phyloP scores from a whole-genome alignment of 2,329 filamentous ascomycete genomes.

The Botrytis byssoidea region DNA sequence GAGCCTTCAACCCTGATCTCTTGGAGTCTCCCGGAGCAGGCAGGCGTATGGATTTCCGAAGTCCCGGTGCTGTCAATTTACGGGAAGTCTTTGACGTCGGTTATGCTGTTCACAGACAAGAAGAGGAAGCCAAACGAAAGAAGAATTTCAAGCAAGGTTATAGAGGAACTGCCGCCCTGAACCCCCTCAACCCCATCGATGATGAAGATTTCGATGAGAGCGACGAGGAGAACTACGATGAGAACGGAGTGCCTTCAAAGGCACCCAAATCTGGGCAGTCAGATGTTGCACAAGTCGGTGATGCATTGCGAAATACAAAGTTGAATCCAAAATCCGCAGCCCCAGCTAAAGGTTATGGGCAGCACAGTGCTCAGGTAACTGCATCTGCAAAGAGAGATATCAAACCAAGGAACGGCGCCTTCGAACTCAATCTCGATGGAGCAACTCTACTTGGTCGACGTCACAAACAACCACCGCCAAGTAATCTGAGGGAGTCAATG shows the following conservation, averaged over 20 bases:
- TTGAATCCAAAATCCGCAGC: slow-evolving; percentile 65
- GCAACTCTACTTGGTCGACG: slow-evolving; percentile 81
- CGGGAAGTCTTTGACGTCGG: slow-evolving; percentile 97
- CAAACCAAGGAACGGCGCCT: slow-evolving; percentile 70
- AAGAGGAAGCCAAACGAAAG: slow-evolving; percentile 89
- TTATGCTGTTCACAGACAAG: slow-evolving; percentile 95
- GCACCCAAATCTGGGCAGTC: slow-evolving; percentile 63
- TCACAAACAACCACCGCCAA: slow-evolving; percentile 47
- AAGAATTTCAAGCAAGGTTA: slow-evolving; percentile 77
- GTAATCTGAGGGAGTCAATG: slow-evolving; percentile 34
- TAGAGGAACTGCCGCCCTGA: slow-evolving; percentile 62
- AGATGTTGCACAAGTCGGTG: slow-evolving; percentile 71
- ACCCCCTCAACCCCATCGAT: slow-evolving; percentile 62
- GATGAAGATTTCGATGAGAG: slow-evolving; percentile 66
- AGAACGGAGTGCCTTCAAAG: slow-evolving; percentile 56
- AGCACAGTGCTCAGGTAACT: slow-evolving; percentile 81
- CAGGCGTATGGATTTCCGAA: slow-evolving; percentile 86
- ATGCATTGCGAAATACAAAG: slow-evolving; percentile 81
- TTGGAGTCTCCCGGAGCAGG: slow-evolving; percentile 59
- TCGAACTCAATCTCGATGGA: slow-evolving; percentile 89
- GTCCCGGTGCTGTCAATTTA: slow-evolving; percentile 89
- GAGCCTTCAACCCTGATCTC: slow-evolving; percentile 56
- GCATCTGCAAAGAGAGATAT: slow-evolving; percentile 82
- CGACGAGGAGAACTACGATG: slow-evolving; percentile 59
- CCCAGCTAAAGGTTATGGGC: slow-evolving; percentile 70